Conservation (phyloP, 2,329 filamentous ascomycete species). For the Fusarium chlamydosporum region DNA sequence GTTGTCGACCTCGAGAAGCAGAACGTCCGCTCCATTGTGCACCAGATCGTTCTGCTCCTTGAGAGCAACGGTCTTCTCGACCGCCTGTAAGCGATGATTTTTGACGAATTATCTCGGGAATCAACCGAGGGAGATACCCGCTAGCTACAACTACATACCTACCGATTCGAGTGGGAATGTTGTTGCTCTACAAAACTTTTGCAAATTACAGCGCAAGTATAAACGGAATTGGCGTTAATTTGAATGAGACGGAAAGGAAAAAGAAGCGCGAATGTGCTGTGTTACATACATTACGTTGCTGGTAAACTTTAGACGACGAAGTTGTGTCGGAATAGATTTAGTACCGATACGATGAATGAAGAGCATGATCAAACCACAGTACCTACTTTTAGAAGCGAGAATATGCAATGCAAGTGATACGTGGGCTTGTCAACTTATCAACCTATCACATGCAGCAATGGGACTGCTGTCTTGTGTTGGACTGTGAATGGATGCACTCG, state of each 20-base stretch:
- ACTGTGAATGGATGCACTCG: conserved; percentile 34
- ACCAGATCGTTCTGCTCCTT: conserved; percentile 94
- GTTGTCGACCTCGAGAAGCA: conserved; percentile 88
- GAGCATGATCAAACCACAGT: conserved; percentile 31
- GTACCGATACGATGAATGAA: conserved; percentile 37
- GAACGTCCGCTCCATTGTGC: conserved; percentile 91
- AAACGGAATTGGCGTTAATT: conserved; percentile 45
- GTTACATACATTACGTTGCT: conserved; percentile 20
- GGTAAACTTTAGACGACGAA: conserved; percentile 39
- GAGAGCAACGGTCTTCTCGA: conserved; percentile 92
- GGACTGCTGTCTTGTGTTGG: conserved; percentile 34
- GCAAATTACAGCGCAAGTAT: conserved; percentile 36
- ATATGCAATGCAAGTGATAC: conserved; percentile 40
- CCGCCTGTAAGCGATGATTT: conserved; percentile 62
- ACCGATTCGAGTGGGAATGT: conserved; percentile 15
- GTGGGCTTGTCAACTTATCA: conserved; percentile 19
- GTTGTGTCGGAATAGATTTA: conserved; percentile 41
- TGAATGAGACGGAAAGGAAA: conserved; percentile 34
- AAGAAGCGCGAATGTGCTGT: conserved; percentile 24
- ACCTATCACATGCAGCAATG: conserved; percentile 29
- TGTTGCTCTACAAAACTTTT: conserved; percentile 39
- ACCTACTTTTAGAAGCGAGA: conserved; percentile 31
- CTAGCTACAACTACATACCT: conserved; percentile 28
- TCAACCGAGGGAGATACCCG: conserved; percentile 43
- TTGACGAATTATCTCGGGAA: conserved; percentile 21